These are phyloP conservation scores for Ophiocordyceps camponoti-leonardi DNA, from an alignment of 2,329 filamentous ascomycete species.

Conservation along the genomic window DNA sequence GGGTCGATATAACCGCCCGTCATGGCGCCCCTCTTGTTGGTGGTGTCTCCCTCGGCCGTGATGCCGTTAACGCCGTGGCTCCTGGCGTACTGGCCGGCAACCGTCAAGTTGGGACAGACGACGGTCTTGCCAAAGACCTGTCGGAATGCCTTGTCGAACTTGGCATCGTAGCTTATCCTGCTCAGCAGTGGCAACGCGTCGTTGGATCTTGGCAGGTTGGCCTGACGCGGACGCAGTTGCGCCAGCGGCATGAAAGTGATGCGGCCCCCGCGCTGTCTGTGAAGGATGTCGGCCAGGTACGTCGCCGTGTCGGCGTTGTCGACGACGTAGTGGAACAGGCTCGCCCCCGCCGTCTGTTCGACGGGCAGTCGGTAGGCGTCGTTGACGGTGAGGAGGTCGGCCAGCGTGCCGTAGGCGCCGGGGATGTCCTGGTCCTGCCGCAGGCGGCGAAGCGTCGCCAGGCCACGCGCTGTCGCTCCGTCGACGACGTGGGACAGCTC, in stretches of 20 bases:
- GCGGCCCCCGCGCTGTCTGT: conserved; percentile 64
- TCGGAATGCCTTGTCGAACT: conserved; percentile 72
- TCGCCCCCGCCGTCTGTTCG: conserved; percentile 82
- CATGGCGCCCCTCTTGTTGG: conserved; percentile 87
- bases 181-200: conserved; percentile 78
- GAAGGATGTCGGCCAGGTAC: conserved; percentile 60
- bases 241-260: conserved; percentile 92
- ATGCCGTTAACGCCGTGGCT: conserved; percentile 87
- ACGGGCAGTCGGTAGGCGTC: conserved; percentile 77
- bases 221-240: conserved; percentile 51
- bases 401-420: conserved; percentile 82
- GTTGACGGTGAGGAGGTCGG: conserved; percentile 76
- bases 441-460: conserved; percentile 72
- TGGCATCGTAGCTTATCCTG: conserved; percentile 63
- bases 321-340: conserved; percentile 90
- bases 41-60: conserved; percentile 84
- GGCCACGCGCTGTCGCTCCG: conserved; percentile 65
- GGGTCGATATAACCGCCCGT: conserved; percentile 89
- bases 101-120: conserved; percentile 74
- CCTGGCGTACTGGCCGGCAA: conserved; percentile 80
- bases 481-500: conserved; percentile 77
- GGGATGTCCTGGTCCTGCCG: conserved; percentile 64
- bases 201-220: conserved; percentile 67
- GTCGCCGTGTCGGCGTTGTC: conserved; percentile 82
- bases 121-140: conserved; percentile 95